Base-by-base conservation (phyloP, 192 early-diverging fungal genomes). In the Diversispora epigaea region DNA sequence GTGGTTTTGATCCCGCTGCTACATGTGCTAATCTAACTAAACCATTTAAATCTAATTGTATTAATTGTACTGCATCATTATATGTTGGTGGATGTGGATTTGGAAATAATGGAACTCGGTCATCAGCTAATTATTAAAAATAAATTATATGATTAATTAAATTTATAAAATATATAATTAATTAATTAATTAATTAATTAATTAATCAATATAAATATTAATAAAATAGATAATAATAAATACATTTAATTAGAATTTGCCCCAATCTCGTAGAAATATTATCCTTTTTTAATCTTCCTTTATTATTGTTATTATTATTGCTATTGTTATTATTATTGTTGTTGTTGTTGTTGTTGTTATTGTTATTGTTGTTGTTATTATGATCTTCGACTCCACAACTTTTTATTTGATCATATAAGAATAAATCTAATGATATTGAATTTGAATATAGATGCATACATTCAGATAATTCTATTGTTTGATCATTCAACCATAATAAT, bases 401-500 rank as follows among this genome's bases (percentile, higher is more conserved):
- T 40, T 21, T 21, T 47, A 75, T 65, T 39, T 75, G 73, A 75
- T 86, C 84, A 47, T 82, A 67, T 44, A 86, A 73, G 76, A 88
- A 88, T 8, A 88, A 72, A 77, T 86, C 85, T 22, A 89, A 68
- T 6, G 87, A 82, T 19, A 93, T 89, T 8, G 88, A 86, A 50
- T 91, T 91, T 3, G 87, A 77, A 68, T 89, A 94, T 40, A 93
- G 76, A 46, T 82, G 70, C 57, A 87, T 83, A 14, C 83, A 83
- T 73, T 92, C 91, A 4, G 80, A 78, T 32, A 83, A 83, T 52
- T 90, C 87, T 3, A 82, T 79, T 4, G 87, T 83, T 50, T 90
- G 90, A 44, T 83, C 82, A 79, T 91, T 89, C n/a, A 95, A 62
- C 88, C 88, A 94, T 10, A 88, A 77, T 19, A 94, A 84, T 4